Evolutionary conservation across 345 rosid genomes (phyloP), one percentile per base, ranked within the genome.

Genomic region (Schrenkiella parvula): DNA sequence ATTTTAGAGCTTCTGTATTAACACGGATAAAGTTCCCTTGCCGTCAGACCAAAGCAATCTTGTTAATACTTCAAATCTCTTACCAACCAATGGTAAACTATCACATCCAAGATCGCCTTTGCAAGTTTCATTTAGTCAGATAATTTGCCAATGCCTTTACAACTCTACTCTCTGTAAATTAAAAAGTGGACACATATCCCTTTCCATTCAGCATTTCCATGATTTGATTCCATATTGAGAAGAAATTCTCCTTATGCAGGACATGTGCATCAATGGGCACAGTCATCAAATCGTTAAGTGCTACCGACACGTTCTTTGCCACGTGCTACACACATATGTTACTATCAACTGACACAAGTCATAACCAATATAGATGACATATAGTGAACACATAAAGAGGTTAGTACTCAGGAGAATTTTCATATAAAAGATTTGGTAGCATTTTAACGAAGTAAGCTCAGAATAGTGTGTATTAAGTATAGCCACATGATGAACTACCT

Each of bases 151-250:
- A 74, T 0, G 95, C 82, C 80, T 84, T 91, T 54, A 88, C 87
- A 66, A 89, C 79, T 72, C 98, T 97, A 80, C 98, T 91, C 82
- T 87, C 95, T 44, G 88, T 83, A 67, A 93, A 87, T 80, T 91
- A 97, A 81, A 93, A 93, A 46, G 88, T 89, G 74, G 98, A 93
- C 74, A 93, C 86, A 62, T 86, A 84, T 73, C 89, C 98, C 74
- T 74, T 79, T 64, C 97, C 95, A 64, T 79, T 80, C 75, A 93
- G 88, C 77, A 82, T 86, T 74, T 32, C 85, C 78, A 84, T 71
- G 18, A 88, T 79, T 52, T 87, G 85, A 75, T 75, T 73, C 79
- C 90, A 84, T 37, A 84, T 47, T 44, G 55, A 68, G 63, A 78
- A 63, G 74, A 84, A 85, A 44, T 78, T 83, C 54, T 85, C 92